A percentile compares a stretch with the other conserved stretches of the same genome.
Evolutionary conservation across 805 yeast species (phyloP).

Genomic region (Tetrapisispora namnaoensis): DNA sequence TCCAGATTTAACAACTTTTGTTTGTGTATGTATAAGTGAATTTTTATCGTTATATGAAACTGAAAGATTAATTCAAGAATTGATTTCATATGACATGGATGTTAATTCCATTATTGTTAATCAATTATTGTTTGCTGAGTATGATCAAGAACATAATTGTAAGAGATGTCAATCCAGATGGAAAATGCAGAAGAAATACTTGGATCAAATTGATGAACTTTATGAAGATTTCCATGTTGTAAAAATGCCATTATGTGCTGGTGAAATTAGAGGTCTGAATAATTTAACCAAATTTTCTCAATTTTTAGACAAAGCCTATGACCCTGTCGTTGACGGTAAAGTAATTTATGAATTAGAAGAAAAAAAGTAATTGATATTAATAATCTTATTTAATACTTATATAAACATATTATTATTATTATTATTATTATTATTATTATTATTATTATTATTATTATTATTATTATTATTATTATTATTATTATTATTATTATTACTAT

Average conservation of each 20-base stretch:
- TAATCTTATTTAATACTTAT: not conserved
- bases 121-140: slow-evolving; percentile 82
- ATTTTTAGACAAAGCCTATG: slow-evolving; percentile 68
- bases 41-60: slow-evolving; percentile 93
- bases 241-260: slow-evolving; percentile 89
- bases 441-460: not conserved
- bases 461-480: not conserved
- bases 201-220: slow-evolving; percentile 89
- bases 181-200: slow-evolving; percentile 91
- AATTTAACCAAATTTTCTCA: slow-evolving; percentile 76
- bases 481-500: too few species aligned
- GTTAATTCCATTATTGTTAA: slow-evolving; percentile 94
- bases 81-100: slow-evolving; percentile 90
- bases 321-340: slow-evolving; percentile 46
- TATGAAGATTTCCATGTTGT: slow-evolving; percentile 96
- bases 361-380: slow-evolving; percentile 9
- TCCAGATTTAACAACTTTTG: slow-evolving; percentile 90
- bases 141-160: slow-evolving; percentile 59
- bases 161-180: slow-evolving; percentile 86
- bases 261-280: slow-evolving; percentile 88
- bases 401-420: not conserved
- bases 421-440: not conserved
- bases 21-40: slow-evolving; percentile 96
- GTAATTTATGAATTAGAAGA: slow-evolving; percentile 31
- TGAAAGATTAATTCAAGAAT: slow-evolving; percentile 94